A percentile compares a stretch with the other conserved stretches of the same genome.
Conservation (phyloP, 2,329 filamentous ascomycete species). For the Ceratocystiopsis brevicomis region DNA sequence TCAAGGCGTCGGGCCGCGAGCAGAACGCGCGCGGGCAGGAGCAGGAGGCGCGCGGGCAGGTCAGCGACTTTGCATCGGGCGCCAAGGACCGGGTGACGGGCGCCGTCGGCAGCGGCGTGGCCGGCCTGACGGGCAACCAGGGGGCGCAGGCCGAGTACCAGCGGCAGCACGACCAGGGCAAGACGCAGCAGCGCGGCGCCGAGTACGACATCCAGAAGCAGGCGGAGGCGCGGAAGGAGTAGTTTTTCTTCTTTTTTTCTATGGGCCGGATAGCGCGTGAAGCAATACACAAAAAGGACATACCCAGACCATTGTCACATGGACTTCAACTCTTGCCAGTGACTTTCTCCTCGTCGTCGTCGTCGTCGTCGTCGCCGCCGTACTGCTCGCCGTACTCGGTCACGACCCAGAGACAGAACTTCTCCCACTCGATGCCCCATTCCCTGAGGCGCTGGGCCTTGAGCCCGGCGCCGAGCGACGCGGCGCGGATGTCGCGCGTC, state of each 20-base stretch:
- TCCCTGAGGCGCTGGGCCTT: conserved; percentile 56
- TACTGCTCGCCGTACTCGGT: conserved; percentile 55
- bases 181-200: conserved; percentile 60
- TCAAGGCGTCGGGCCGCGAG: conserved; percentile 55
- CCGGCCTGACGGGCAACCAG: conserved; percentile 54
- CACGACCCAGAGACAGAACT: conserved; percentile 80
- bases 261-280: too few relatives aligned
- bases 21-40: conserved; percentile 68
- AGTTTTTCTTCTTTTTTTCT: not conserved
- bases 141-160: conserved; percentile 45
- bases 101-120: conserved; percentile 44
- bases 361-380: conserved; percentile 8
- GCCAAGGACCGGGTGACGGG: conserved; percentile 49
- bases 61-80: conserved; percentile 55
- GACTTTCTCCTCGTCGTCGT: too few relatives aligned
- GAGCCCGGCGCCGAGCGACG: conserved; percentile 48
- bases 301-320: too few relatives aligned
- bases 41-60: conserved; percentile 67
- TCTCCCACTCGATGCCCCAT: conserved; percentile 71
- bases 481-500: conserved; percentile 53
- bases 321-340: too few relatives aligned
- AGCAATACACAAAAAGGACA: too few relatives aligned
- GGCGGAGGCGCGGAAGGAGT: conserved; percentile 22
- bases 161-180: conserved; percentile 58
- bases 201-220: conserved; percentile 67